Evolutionary conservation across 78 protist genomes (phyloP).

Genomic region (Diacronema lutheri): DNA sequence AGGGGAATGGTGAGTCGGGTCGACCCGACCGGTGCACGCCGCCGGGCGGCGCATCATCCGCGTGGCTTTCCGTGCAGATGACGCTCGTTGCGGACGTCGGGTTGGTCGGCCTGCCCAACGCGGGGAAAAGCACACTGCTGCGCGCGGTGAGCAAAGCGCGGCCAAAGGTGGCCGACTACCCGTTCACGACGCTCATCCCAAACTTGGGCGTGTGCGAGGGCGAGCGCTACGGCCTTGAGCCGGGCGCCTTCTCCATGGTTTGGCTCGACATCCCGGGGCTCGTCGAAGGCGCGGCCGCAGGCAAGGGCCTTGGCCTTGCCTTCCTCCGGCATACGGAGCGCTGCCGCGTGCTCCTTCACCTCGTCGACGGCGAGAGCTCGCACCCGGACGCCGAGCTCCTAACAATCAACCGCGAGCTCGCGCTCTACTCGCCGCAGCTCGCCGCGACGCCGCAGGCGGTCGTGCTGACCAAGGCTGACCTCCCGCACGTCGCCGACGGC

Average conservation of each 20-base stretch:
- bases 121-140: slow-evolving; percentile 58
- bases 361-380: neutral
- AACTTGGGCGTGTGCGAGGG: slow-evolving; percentile 3
- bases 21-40: neutral
- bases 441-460: neutral
- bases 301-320: slow-evolving; percentile 59
- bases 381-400: neutral
- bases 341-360: slow-evolving; percentile 1
- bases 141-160: slow-evolving; percentile 7
- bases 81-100: slow-evolving; percentile 35
- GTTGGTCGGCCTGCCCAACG: slow-evolving; percentile 65
- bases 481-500: neutral
- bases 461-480: neutral
- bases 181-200: slow-evolving; percentile 3
- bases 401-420: neutral
- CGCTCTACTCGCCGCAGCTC: neutral
- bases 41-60: neutral
- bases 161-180: slow-evolving; percentile 51
- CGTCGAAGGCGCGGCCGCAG: slow-evolving; percentile 58
- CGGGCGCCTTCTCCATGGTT: neutral
- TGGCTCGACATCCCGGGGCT: slow-evolving; percentile 43
- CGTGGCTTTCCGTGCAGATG: neutral
- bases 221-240: neutral
- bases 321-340: slow-evolving; percentile 66
- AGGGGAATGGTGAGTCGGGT: neutral